Evolutionary conservation across 1,284 basidiomycete species (phyloP).

Genomic region (Heliocybe sulcata): DNA sequence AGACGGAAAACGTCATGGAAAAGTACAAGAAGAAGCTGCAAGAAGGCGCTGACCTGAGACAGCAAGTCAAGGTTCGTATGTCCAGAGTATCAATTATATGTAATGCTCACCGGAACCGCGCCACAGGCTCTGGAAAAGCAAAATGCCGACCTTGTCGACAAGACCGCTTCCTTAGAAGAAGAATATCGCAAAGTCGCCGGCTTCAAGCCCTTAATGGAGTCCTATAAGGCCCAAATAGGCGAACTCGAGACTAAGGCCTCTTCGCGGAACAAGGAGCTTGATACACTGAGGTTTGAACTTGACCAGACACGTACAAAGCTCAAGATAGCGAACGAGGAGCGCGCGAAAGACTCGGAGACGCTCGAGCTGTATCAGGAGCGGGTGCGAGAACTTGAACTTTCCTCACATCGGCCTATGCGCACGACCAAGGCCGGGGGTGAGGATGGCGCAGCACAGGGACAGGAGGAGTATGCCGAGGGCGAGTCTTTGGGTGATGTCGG

Average conservation of each 20-base stretch:
- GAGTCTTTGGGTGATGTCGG: constrained; percentile 38
- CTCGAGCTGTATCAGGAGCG: constrained; percentile 88
- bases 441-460: constrained; percentile 25
- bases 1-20: constrained; percentile 96
- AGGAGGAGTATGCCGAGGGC: constrained; percentile 30
- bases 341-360: constrained; percentile 77
- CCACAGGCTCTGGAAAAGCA: constrained; percentile 81
- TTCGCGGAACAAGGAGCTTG: constrained; percentile 60
- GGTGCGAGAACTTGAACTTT: constrained; percentile 82
- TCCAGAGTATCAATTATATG: constrained; percentile 1
- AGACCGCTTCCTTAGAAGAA: constrained; percentile 85
- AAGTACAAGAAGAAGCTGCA: constrained; percentile 99
- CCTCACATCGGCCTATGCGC: constrained; percentile 36
- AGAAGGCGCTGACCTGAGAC: constrained; percentile 83
- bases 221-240: constrained; percentile 84
- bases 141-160: constrained; percentile 87
- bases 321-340: constrained; percentile 62
- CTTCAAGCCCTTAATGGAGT: constrained; percentile 88
- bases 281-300: constrained; percentile 69
- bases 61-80: constrained; percentile 69
- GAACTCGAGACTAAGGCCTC: constrained; percentile 73
- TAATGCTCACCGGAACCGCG: neutral
- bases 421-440: neutral
- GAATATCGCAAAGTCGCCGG: constrained; percentile 83
- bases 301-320: constrained; percentile 69